A percentile compares a stretch with the other conserved stretches of the same genome.
Conservation (phyloP, 2,329 filamentous ascomycete species). For the Ceratocystis huliohia region DNA sequence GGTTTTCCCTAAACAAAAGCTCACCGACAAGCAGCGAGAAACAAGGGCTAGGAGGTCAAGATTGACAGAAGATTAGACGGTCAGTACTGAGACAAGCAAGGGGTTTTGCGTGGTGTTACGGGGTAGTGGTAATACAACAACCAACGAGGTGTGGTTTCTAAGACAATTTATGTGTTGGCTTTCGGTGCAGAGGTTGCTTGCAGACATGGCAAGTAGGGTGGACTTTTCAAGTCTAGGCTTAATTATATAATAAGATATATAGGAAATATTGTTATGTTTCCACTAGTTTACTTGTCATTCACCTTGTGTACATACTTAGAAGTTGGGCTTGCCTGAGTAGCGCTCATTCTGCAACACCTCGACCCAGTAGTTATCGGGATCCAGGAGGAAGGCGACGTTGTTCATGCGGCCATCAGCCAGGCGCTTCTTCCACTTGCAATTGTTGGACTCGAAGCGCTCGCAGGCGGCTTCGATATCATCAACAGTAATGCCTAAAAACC, state of each 20-base stretch:
- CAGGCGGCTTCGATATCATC: slow-evolving; percentile 85
- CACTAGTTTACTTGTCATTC: slow-evolving; percentile 11
- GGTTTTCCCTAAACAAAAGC: slow-evolving; percentile 6
- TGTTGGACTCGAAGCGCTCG: slow-evolving; percentile 66
- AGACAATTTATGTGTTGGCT: background rate
- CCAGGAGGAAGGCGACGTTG: slow-evolving; percentile 82
- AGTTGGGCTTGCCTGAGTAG: slow-evolving; percentile 42
- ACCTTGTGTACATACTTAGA: slow-evolving; percentile 33
- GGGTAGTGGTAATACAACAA: background rate
- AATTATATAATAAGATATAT: background rate
- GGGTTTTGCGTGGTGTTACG: background rate
- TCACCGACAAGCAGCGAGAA: background rate
- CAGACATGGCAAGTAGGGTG: background rate
- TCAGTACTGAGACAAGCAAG: background rate
- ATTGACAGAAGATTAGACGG: background rate
- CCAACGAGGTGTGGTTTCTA: background rate
- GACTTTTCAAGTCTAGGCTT: background rate
- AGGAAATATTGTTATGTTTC: slow-evolving; percentile 3
- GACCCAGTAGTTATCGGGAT: slow-evolving; percentile 79
- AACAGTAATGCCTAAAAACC: slow-evolving; percentile 54
- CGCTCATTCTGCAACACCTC: slow-evolving; percentile 68
- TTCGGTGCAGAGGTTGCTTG: background rate
- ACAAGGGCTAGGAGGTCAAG: background rate
- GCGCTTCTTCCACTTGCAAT: slow-evolving; percentile 87
- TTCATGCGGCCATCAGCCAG: slow-evolving; percentile 87